Evolutionary conservation across 495 filamentous ascomycete species (phyloP).

Genomic region (Neurospora tetrasperma): DNA sequence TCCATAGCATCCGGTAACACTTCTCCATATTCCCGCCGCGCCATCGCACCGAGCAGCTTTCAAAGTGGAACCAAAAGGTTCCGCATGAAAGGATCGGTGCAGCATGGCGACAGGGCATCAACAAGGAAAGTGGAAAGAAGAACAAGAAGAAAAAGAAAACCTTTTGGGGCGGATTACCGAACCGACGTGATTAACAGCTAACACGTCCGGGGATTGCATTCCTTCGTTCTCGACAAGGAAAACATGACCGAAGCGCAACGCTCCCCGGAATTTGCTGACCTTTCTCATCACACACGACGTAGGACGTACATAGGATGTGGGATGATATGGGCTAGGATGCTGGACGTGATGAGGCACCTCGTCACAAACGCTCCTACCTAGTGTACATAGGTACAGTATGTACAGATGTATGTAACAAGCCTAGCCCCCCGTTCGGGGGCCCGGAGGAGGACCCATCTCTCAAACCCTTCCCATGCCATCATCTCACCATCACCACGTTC

Average conservation of each 20-base stretch:
- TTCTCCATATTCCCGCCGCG: neutral
- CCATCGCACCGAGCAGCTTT: neutral
- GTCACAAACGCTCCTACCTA: neutral
- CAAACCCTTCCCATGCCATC: neutral
- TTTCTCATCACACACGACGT: neutral
- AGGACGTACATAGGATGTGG: neutral
- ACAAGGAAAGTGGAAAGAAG: neutral
- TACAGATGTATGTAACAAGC: neutral
- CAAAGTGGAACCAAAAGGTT: neutral
- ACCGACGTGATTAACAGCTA: neutral
- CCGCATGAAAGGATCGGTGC: neutral
- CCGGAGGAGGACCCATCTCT: neutral
- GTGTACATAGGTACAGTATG: too few relatives aligned
- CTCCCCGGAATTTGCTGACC: neutral
- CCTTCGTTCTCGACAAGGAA: neutral
- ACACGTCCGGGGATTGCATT: neutral
- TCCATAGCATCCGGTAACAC: neutral
- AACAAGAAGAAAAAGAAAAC: neutral
- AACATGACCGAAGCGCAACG: neutral
- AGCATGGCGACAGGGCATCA: neutral
- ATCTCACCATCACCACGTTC: neutral
- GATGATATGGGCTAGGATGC: neutral
- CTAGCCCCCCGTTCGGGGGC: neutral
- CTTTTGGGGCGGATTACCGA: neutral
- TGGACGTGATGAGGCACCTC: neutral